A percentile compares a stretch with the other conserved stretches of the same genome.
phyloP scores from a whole-genome alignment of 2,329 filamentous ascomycete species.

The Epichloe typhina region DNA sequence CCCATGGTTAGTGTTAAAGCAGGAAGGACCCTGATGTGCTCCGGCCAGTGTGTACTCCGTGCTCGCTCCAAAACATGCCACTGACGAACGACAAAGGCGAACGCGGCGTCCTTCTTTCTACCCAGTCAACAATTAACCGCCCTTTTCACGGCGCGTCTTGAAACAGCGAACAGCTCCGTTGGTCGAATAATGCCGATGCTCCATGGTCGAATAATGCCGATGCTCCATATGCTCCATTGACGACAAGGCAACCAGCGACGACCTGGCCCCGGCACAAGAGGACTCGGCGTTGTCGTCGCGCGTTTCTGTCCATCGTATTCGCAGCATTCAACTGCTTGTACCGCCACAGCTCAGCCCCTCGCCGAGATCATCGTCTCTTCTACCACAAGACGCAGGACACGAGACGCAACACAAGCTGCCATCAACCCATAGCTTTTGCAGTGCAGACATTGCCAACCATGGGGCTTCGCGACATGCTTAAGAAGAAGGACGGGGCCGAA shows the following conservation, averaged over 20 bases:
- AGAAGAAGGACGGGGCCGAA: constrained; percentile 37
- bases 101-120: too few species aligned
- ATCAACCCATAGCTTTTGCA: not conserved
- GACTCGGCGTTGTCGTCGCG: not conserved
- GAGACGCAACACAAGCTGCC: too few species aligned
- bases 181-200: not conserved
- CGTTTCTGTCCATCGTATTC: not conserved
- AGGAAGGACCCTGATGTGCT: too few species aligned
- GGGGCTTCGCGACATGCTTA: constrained; percentile 39
- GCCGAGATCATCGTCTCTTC: not conserved
- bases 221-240: not conserved
- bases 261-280: not conserved
- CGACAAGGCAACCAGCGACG: not conserved
- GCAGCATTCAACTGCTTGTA: not conserved
- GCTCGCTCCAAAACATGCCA: not conserved
- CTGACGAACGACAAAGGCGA: too few species aligned
- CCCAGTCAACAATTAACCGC: too few species aligned
- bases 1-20: too few species aligned
- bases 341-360: not conserved
- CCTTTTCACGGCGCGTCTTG: not conserved
- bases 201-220: not conserved
- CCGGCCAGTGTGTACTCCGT: not conserved
- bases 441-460: constrained; percentile 18
- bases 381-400: too few species aligned
- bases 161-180: not conserved